phyloP scores from a whole-genome alignment of 148 eudicot species.

The Spergularia bocconei region DNA sequence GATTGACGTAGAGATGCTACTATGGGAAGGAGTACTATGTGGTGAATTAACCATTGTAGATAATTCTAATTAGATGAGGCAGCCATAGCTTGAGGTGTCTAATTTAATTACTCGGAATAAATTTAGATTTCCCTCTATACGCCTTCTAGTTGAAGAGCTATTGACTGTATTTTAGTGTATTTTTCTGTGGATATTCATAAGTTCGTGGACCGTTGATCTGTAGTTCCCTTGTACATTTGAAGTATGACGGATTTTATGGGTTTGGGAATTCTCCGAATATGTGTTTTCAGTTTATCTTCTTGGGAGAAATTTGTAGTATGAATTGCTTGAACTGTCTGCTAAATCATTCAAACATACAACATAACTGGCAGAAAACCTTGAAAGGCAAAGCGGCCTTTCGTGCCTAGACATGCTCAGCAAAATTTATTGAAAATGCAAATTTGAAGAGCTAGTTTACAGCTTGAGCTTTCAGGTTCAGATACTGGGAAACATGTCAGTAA shows the following conservation, averaged over 20 bases:
- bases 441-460: neutral
- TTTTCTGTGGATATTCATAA: constrained; percentile 10
- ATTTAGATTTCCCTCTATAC: constrained; percentile 12
- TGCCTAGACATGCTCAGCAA: no score
- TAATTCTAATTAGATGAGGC: constrained; percentile 28
- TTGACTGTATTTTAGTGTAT: constrained; percentile 26
- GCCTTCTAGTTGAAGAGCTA: constrained; percentile 10
- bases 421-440: constrained; percentile 11
- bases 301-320: no score
- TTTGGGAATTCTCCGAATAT: neutral
- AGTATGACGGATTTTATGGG: neutral
- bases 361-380: neutral
- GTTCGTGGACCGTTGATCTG: constrained; percentile 12
- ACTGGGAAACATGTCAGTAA: neutral
- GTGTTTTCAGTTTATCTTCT: no score
- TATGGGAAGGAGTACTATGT: constrained; percentile 18
- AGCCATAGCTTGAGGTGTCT: constrained; percentile 26
- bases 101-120: constrained; percentile 29
- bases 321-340: no score
- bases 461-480: no score
- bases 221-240: neutral
- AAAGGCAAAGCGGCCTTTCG: no score
- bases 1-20: constrained; percentile 24
- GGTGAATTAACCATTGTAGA: constrained; percentile 25
- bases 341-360: neutral